phyloP scores from a whole-genome alignment of 495 filamentous ascomycete genomes.

The Aspergillus saccharolyticus region DNA sequence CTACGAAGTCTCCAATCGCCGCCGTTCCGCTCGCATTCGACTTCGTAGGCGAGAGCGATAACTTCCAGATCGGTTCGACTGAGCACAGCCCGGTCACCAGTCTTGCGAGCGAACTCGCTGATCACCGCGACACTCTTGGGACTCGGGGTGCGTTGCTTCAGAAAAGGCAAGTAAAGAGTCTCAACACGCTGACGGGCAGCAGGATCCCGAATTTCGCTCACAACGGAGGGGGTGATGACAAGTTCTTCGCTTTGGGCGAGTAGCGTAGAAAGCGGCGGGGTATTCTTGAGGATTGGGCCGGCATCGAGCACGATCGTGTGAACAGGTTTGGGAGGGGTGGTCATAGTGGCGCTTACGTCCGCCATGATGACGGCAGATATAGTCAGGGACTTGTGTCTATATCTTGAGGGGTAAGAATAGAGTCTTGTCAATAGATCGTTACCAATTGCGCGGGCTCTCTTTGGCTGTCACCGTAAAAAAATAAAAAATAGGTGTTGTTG shows the following conservation, averaged over 20 bases:
- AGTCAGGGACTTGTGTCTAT: background rate
- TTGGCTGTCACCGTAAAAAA: background rate
- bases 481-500: background rate
- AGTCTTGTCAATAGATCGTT: slow-evolving; percentile 7
- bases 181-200: slow-evolving; percentile 74
- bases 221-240: slow-evolving; percentile 79
- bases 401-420: slow-evolving; percentile 4
- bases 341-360: slow-evolving; percentile 20
- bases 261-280: slow-evolving; percentile 72
- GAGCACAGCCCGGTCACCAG: slow-evolving; percentile 82
- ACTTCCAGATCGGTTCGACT: slow-evolving; percentile 85
- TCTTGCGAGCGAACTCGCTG: slow-evolving; percentile 81
- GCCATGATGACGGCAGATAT: slow-evolving; percentile 30
- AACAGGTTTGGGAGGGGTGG: slow-evolving; percentile 54
- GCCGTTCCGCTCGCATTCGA: slow-evolving; percentile 78
- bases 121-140: slow-evolving; percentile 72
- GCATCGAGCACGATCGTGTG: slow-evolving; percentile 86
- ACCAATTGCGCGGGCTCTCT: slow-evolving; percentile 1
- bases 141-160: slow-evolving; percentile 67
- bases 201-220: slow-evolving; percentile 86
- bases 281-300: slow-evolving; percentile 86
- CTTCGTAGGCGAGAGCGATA: slow-evolving; percentile 84
- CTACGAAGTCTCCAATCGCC: slow-evolving; percentile 79
- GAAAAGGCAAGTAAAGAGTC: slow-evolving; percentile 75
- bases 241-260: slow-evolving; percentile 69